Base-by-base conservation (phyloP, 805 yeast genomes). In the Monosporozyma siamensis region DNA sequence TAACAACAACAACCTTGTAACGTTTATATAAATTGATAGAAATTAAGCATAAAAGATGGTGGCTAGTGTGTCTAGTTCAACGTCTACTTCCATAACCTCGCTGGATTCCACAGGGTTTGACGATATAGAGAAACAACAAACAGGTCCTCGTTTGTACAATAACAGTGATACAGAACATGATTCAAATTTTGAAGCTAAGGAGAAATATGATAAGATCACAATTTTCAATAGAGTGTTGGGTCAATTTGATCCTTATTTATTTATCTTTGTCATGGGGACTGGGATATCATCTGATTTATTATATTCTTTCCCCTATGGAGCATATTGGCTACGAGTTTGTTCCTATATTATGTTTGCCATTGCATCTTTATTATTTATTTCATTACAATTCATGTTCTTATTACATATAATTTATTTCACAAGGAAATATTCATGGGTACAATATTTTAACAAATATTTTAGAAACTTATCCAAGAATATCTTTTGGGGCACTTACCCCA, bases 231-330 rank as follows among this genome's bases (percentile, higher is more conserved):
- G 41, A 14, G 29, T 39, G 8, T 43, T 44, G 10, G 38, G 47
- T n/a, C 46, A 50, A 18, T 69, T 70, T 48, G 64, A 66, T 29
- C 83, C 86, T 1, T 68, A 69, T 6, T 80, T 79, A 71, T 86
- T 80, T 62, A 80, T 82, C 21, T 68, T 77, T 39, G 74, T 79
- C n/a, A 88, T 88, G 95, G 95, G 95, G 2, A 73, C 81, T 3
- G 95, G 95, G 1, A 83, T 87, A 31, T 66, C 85, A 1, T 66
- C 84, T 4, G 58, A 74, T 30, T 64, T 85, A 4, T 66, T 88
- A 29, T 72, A 76, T 58, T 58, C 67, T 26, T 87, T 81, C 57
- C 87, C 95, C 0, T 82, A 75, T 53, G 71, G 69, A 2, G 72
- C 78, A 0, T 58, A 64, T 9, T 80, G 88, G 87, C 64, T 82